These are phyloP conservation scores for Solioccasus polychromus DNA, from an alignment of 768 basidiomycete species.

Conservation along the genomic window DNA sequence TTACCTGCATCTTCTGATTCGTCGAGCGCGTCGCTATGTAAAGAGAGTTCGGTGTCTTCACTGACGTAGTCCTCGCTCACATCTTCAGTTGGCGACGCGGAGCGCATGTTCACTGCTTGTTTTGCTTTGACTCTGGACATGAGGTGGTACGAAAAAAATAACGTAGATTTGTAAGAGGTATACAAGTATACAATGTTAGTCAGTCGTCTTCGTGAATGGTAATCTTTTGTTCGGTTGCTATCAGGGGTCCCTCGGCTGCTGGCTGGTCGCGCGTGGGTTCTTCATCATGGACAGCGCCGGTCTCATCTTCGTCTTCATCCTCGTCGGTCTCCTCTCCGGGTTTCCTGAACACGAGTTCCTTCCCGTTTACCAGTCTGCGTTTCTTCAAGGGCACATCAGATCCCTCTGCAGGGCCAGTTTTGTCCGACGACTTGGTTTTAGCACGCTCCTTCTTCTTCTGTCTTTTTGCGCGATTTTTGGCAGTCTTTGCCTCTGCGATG, in stretches of 20 bases:
- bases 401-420: conserved; percentile 25
- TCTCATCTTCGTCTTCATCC: conserved; percentile 41
- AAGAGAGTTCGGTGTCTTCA: conserved; percentile 14
- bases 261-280: too few species aligned
- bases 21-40: conserved; percentile 48
- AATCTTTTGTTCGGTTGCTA: conserved; percentile 39
- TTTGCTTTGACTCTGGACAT: conserved; percentile 2
- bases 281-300: too few species aligned
- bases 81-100: conserved; percentile 7
- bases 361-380: conserved; percentile 74
- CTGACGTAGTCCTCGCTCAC: conserved; percentile 10
- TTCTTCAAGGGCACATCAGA: conserved; percentile 64
- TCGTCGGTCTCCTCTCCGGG: conserved; percentile 51
- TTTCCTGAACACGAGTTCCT: conserved; percentile 57
- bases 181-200: conserved; percentile 1
- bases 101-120: background rate
- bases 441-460: conserved; percentile 86
- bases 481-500: conserved; percentile 79
- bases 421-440: conserved; percentile 41
- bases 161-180: conserved; percentile 6
- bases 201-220: conserved; percentile 53
- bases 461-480: conserved; percentile 91
- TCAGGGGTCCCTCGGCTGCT: conserved; percentile 12
- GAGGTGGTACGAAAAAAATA: too few species aligned
- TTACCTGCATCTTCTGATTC: conserved; percentile 26